Conservation (phyloP, 495 filamentous ascomycete species). For the Aspergillus nidulans region DNA sequence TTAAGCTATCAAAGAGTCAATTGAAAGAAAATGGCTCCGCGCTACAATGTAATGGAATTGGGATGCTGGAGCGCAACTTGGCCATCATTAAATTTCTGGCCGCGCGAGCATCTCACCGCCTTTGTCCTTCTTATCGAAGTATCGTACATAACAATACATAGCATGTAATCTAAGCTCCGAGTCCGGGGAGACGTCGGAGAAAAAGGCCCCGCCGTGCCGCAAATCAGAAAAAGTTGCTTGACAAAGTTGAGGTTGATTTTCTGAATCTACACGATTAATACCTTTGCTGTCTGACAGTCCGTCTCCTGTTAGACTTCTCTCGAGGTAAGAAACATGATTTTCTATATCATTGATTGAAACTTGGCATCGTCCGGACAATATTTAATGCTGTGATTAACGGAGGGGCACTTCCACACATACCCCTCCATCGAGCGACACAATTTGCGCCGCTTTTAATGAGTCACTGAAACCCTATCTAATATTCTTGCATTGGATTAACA, state of each 20-base stretch:
- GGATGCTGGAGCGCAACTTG: background rate
- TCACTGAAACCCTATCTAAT: background rate
- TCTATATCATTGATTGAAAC: background rate
- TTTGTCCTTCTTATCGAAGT: background rate
- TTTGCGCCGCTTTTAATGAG: background rate
- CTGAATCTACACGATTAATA: background rate
- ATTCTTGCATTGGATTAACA: background rate
- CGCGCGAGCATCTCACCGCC: background rate
- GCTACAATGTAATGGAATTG: background rate
- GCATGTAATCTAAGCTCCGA: background rate
- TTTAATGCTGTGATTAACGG: background rate
- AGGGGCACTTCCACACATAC: slow-evolving; percentile 1
- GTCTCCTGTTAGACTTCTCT: slow-evolving; percentile 26
- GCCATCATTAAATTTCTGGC: background rate
- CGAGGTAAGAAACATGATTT: slow-evolving; percentile 3
- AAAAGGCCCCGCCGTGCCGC: slow-evolving; percentile 16
- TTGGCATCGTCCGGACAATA: too few relatives aligned
- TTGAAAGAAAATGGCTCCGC: background rate
- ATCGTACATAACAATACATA: background rate
- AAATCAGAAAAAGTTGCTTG: slow-evolving; percentile 14
- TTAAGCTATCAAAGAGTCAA: slow-evolving; percentile 5
- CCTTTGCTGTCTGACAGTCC: slow-evolving; percentile 21
- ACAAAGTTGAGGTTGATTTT: background rate
- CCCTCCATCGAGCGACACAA: background rate
- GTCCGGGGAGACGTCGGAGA: slow-evolving; percentile 10